Evolutionary conservation across 768 basidiomycete species (phyloP).

Genomic region (Baorangia bicolor): DNA sequence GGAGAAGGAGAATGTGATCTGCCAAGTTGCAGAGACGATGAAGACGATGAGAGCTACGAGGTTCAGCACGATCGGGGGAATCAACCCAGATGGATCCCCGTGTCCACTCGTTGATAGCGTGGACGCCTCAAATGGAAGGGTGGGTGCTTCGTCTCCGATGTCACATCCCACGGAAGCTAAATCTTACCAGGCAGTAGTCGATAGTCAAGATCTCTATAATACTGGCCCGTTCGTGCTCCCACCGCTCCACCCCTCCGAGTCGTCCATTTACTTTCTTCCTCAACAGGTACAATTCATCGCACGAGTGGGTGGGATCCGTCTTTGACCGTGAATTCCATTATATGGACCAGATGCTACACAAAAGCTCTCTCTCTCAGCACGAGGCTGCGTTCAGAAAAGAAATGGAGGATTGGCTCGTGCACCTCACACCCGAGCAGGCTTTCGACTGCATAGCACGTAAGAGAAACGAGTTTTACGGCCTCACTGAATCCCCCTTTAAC

Average conservation of each 20-base stretch:
- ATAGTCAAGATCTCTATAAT: not conserved
- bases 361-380: not conserved
- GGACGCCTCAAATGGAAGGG: not conserved
- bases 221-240: not conserved
- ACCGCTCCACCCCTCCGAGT: no score
- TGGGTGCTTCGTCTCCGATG: no score
- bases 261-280: not conserved
- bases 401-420: not conserved
- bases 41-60: not conserved
- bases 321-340: not conserved
- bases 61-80: not conserved
- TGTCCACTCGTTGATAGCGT: not conserved
- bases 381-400: not conserved
- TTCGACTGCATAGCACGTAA: not conserved
- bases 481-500: no score
- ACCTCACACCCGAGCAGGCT: not conserved
- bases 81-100: not conserved
- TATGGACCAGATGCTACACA: not conserved
- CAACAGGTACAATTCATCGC: not conserved
- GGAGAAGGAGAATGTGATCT: not conserved
- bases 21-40: not conserved
- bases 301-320: not conserved
- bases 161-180: not conserved
- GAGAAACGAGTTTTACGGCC: not conserved
- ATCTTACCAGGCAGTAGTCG: not conserved